phyloP scores from a whole-genome alignment of 2,329 filamentous ascomycete species.

The Colletotrichum graminicola region DNA sequence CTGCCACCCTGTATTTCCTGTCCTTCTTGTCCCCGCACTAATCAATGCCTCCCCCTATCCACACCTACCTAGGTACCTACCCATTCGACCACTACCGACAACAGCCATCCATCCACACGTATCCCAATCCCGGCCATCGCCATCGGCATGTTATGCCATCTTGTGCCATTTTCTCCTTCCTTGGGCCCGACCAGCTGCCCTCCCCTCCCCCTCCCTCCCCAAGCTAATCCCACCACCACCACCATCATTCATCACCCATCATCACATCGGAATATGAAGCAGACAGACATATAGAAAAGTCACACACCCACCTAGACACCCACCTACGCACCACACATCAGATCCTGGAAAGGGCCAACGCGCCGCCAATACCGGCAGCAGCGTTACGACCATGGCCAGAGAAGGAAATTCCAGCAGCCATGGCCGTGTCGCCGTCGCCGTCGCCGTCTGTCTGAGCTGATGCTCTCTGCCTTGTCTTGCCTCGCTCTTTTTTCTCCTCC shows the following conservation, averaged over 20 bases:
- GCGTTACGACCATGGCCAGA: not conserved
- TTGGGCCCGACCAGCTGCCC: constrained; percentile 11
- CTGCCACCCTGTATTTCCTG: no score
- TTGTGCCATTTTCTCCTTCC: constrained; percentile 30
- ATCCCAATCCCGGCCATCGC: not conserved
- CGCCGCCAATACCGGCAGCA: constrained; percentile 6
- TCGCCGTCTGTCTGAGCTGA: not conserved
- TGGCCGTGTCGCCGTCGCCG: not conserved
- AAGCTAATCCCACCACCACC: not conserved
- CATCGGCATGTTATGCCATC: constrained; percentile 14
- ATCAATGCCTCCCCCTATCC: not conserved
- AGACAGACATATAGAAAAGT: not conserved
- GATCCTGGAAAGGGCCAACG: not conserved
- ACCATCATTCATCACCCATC: not conserved
- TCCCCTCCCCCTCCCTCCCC: no score
- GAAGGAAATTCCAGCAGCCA: not conserved
- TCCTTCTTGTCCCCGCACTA: not conserved
- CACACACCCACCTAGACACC: not conserved
- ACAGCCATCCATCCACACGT: not conserved
- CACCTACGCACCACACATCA: not conserved
- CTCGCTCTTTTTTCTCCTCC: not conserved
- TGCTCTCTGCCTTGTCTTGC: not conserved
- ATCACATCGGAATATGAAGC: not conserved
- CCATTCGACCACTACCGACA: not conserved
- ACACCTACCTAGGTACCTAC: not conserved